These are phyloP conservation scores for Phytophthora rubi DNA, from an alignment of 352 stramenopile species.

Conservation along the genomic window DNA sequence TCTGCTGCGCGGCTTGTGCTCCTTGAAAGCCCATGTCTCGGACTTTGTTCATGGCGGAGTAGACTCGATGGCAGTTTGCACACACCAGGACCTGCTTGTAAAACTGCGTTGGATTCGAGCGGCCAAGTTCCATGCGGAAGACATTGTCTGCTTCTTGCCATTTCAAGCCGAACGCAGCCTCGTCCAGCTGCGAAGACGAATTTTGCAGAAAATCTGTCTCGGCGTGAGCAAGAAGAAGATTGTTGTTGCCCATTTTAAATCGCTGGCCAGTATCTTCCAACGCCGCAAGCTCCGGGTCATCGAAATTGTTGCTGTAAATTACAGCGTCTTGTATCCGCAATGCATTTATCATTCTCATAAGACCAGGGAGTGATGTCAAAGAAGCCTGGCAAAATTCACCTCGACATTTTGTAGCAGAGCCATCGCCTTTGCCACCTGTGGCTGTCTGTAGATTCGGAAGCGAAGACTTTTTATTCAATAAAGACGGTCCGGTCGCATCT, in stretches of 20 bases:
- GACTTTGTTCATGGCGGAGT: constrained; percentile 58
- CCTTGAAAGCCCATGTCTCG: constrained; percentile 59
- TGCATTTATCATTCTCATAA: constrained; percentile 26
- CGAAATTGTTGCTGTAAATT: constrained; percentile 14
- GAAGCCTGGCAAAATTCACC: constrained; percentile 69
- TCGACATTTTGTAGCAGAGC: constrained; percentile 47
- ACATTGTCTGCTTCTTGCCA: constrained; percentile 78
- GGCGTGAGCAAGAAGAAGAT: constrained; percentile 64
- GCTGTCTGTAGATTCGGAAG: constrained; percentile 49
- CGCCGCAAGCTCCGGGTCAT: constrained; percentile 6
- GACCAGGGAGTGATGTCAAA: constrained; percentile 42
- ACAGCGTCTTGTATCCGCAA: constrained; percentile 4
- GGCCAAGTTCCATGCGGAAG: constrained; percentile 66
- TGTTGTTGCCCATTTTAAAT: constrained; percentile 82
- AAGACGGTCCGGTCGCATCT: background rate
- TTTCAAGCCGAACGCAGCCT: constrained; percentile 34
- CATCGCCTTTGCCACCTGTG: constrained; percentile 5
- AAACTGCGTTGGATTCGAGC: constrained; percentile 68
- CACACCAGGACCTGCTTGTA: constrained; percentile 85
- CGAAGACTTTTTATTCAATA: constrained; percentile 39
- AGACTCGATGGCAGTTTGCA: constrained; percentile 75
- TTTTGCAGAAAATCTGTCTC: constrained; percentile 61
- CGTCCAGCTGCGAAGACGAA: constrained; percentile 15
- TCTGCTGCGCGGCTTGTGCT: background rate
- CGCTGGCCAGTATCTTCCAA: constrained; percentile 57